Conservation (phyloP, 176 grass and related monocot species). For the bread wheat (Triticum aestivum) region DNA sequence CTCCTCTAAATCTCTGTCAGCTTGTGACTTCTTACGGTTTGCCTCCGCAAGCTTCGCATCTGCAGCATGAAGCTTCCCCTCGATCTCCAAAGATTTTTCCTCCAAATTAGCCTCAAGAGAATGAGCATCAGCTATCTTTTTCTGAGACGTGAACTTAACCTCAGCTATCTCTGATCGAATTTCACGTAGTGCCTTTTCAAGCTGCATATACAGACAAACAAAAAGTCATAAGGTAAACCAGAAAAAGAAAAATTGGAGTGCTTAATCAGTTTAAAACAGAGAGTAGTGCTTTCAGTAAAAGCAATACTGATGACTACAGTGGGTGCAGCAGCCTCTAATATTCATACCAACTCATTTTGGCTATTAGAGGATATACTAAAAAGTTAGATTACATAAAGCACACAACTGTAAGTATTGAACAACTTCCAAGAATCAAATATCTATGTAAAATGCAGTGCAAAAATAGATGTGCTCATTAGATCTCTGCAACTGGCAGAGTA, state of each 20-base stretch:
- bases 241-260: background rate
- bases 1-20: conserved; percentile 81
- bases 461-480: background rate
- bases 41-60: conserved; percentile 97
- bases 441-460: background rate
- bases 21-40: conserved; percentile 84
- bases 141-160: conserved; percentile 78
- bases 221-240: conserved; percentile 19
- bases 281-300: background rate
- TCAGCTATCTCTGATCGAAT: conserved; percentile 79
- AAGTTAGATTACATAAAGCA: conserved; percentile 11
- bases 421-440: background rate
- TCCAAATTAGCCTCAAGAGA: conserved; percentile 79
- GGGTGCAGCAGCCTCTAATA: background rate
- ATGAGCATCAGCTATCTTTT: conserved; percentile 73
- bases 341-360: background rate
- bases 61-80: conserved; percentile 77
- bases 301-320: background rate
- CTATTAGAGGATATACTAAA: background rate
- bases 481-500: background rate
- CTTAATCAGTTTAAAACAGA: background rate
- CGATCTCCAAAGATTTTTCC: conserved; percentile 84
- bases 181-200: conserved; percentile 79
- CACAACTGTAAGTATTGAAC: background rate
- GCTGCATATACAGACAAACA: conserved; percentile 53